Conservation (phyloP, 176 grass and related monocot genomes). For the Cenchrus americanus region DNA sequence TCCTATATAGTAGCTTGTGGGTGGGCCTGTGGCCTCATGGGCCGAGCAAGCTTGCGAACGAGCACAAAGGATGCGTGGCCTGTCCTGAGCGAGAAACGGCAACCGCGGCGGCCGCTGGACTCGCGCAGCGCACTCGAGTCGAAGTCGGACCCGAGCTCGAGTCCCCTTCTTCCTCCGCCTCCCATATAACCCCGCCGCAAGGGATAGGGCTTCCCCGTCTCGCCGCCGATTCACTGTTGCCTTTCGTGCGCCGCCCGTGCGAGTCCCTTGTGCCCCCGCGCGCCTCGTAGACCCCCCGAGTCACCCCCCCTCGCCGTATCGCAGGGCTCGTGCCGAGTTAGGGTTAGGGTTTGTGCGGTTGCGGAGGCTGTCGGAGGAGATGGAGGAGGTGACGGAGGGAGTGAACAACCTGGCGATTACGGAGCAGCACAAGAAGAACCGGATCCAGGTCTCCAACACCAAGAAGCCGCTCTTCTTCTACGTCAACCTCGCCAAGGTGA, state of each 20-base stretch:
- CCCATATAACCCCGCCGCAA: conserved; percentile 34
- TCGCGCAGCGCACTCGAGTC: background rate
- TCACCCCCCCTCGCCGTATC: background rate
- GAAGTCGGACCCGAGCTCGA: background rate
- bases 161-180: background rate
- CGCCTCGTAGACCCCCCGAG: background rate
- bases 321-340: background rate
- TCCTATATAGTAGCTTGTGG: too few relatives aligned
- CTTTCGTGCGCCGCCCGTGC: background rate
- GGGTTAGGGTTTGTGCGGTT: conserved; percentile 56
- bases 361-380: background rate
- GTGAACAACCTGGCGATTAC: conserved; percentile 75
- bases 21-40: background rate
- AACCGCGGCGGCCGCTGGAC: background rate
- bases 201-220: conserved; percentile 28
- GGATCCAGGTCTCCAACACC: conserved; percentile 94
- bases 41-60: background rate
- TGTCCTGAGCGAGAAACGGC: background rate
- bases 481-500: conserved; percentile 93
- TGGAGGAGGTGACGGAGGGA: conserved; percentile 86
- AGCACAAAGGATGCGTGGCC: too few relatives aligned
- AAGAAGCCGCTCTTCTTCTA: conserved; percentile 96
- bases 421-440: conserved; percentile 79
- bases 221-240: background rate
- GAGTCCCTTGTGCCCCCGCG: background rate